Conservation (phyloP, 2,329 filamentous ascomycete species). For the Scopulariopsis brevicaulis region DNA sequence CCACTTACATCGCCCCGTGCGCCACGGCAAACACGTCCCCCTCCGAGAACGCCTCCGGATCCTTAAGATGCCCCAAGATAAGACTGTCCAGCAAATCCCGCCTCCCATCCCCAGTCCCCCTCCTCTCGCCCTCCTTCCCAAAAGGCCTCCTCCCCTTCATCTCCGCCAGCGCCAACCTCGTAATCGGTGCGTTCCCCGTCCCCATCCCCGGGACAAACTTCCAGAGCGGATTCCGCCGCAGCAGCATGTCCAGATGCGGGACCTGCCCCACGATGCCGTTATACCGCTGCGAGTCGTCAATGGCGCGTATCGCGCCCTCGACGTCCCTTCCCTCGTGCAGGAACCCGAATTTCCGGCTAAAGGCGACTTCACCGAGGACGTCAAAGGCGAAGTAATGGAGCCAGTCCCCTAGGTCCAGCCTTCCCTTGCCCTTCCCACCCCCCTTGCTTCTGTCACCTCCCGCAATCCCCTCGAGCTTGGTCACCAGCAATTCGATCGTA, state of each 20-base stretch:
- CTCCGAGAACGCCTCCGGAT: constrained; percentile 31
- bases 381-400: constrained; percentile 15
- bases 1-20: constrained; percentile 40
- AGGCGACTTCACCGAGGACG: constrained; percentile 21
- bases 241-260: constrained; percentile 33
- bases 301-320: constrained; percentile 18
- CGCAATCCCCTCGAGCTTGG: constrained; percentile 27
- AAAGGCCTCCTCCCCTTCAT: constrained; percentile 33
- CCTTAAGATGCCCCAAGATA: constrained; percentile 39
- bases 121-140: constrained; percentile 26
- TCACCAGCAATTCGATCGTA: constrained; percentile 31
- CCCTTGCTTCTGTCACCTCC: constrained; percentile 2
- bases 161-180: constrained; percentile 39
- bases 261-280: constrained; percentile 40
- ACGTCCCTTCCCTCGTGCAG: constrained; percentile 14
- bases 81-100: constrained; percentile 38
- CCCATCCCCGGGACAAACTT: constrained; percentile 25
- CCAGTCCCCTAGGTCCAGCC: constrained; percentile 34
- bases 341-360: constrained; percentile 23
- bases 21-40: constrained; percentile 45
- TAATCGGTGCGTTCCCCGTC: constrained; percentile 33
- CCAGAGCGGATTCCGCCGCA: constrained; percentile 36
- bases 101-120: constrained; percentile 23
- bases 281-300: constrained; percentile 39
- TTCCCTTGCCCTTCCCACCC: not conserved